Evolutionary conservation across 1,139 yeast species (phyloP).

Genomic region (Suhomyces bokatorum): DNA sequence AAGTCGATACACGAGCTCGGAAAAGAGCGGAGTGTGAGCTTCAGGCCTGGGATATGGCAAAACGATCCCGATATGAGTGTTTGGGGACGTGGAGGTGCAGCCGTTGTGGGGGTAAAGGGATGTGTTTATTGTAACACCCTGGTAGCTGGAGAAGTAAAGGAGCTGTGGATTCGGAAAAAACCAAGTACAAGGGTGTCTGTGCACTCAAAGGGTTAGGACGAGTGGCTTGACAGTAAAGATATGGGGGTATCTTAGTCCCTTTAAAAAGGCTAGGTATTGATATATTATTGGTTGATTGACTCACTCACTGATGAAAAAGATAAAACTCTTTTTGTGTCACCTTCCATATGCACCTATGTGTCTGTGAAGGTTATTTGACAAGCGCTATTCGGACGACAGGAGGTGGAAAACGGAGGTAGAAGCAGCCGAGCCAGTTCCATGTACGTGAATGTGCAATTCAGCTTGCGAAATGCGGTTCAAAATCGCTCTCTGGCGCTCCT

Average conservation of each 20-base stretch:
- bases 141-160: not conserved
- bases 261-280: not conserved
- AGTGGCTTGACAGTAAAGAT: no score
- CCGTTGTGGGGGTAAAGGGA: not conserved
- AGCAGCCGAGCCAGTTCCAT: not conserved
- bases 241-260: not conserved
- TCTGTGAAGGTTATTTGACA: not conserved
- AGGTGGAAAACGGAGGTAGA: not conserved
- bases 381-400: not conserved
- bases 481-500: no score
- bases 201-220: no score
- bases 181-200: not conserved
- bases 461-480: no score
- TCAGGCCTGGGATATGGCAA: not conserved
- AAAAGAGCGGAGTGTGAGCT: not conserved
- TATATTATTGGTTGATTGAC: constrained; percentile 8
- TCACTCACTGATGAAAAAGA: constrained; percentile 25
- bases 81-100: not conserved
- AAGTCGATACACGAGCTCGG: not conserved
- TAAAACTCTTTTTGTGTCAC: constrained; percentile 17
- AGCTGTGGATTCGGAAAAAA: not conserved
- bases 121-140: not conserved
- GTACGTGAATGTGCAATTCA: not conserved
- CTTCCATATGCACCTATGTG: not conserved
- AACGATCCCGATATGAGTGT: not conserved